phyloP scores from a whole-genome alignment of 1,139 yeast genomes.

The Yamadazyma epiphylla region DNA sequence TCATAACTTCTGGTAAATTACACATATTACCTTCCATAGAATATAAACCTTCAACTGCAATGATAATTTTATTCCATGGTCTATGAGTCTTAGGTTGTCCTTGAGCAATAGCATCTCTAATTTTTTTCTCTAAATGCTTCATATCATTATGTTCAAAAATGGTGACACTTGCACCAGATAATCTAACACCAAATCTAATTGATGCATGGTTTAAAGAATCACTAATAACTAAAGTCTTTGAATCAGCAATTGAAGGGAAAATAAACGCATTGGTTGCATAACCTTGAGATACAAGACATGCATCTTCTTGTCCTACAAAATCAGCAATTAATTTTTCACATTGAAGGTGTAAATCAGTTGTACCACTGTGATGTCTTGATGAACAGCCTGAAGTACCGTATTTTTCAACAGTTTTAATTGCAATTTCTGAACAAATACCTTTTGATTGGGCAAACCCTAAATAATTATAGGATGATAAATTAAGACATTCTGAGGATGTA shows the following conservation, averaged over 20 bases:
- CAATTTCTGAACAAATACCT: conserved; percentile 84
- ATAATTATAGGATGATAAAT: conserved; percentile 87
- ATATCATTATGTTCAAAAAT: conserved; percentile 92
- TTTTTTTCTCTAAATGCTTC: conserved; percentile 70
- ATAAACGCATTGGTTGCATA: conserved; percentile 94
- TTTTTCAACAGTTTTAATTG: conserved; percentile 57
- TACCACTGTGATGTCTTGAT: conserved; percentile 71
- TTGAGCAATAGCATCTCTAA: conserved; percentile 86
- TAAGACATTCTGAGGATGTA: conserved; percentile 69
- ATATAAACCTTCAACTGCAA: conserved; percentile 93
- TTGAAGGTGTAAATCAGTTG: conserved; percentile 67
- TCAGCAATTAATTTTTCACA: conserved; percentile 79
- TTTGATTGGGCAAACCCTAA: conserved; percentile 95
- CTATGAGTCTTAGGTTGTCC: conserved; percentile 97
- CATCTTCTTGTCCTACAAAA: conserved; percentile 88
- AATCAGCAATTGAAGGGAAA: conserved; percentile 78
- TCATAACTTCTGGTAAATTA: conserved; percentile 74
- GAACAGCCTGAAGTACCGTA: conserved; percentile 82
- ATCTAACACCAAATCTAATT: conserved; percentile 89
- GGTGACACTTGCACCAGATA: conserved; percentile 90
- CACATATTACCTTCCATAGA: conserved; percentile 98
- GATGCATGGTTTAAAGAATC: conserved; percentile 96
- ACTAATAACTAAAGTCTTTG: conserved; percentile 84
- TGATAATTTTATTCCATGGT: conserved; percentile 93
- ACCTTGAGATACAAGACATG: conserved; percentile 87